Base-by-base conservation (phyloP, 2,329 filamentous ascomycete genomes). In the Monosporascus ibericus region DNA sequence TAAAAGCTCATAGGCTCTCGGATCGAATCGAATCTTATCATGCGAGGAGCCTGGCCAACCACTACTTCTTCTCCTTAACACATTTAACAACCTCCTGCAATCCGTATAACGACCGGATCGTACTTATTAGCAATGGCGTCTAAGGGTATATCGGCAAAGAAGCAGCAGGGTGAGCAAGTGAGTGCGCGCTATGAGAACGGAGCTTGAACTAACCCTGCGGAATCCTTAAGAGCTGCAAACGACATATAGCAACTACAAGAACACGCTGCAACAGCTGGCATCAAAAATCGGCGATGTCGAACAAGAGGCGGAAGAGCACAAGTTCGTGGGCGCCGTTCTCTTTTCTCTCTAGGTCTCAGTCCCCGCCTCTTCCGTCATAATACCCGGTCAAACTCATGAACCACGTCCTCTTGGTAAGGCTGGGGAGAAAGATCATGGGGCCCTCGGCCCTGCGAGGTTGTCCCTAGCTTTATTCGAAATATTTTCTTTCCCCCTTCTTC, bases 281-380 rank as follows among this genome's bases (percentile, higher is more conserved):
- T 87, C 91, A 66, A 97, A 96, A 71, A 96, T 99, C 62, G 94
- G 94, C 40, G 92, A 97, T 67, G 92, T 99, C 52, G 94, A 99
- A 75, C 90, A 96, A 70, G 94, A 97, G 70, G 86, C 89, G 20
- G 94, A 99, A 71, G 94, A 99, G 70, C 94, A 99, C 78, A 97
- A 96, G 94, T 97, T 75, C 69, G 87, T 75, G 48, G 48, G 44
- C 4, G 5, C 1, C 30, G 11, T 14, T 34, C 55, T 58, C 48
- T 55, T 34, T 54, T 30, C 22, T 49, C n/a, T 49, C 40, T 40
- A 52, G 18, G 52, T 49, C 50, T 51, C 49, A 39, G n/a, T n/a
- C 30, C 44, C 46, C 37, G n/a, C 30, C 42, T 56, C 47, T 51
- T 55, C 57, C 59, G 59, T 61, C 52, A 55, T 56, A 24, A 36